Base-by-base conservation (phyloP, 768 basidiomycete species). In the Kwoniella pini region DNA sequence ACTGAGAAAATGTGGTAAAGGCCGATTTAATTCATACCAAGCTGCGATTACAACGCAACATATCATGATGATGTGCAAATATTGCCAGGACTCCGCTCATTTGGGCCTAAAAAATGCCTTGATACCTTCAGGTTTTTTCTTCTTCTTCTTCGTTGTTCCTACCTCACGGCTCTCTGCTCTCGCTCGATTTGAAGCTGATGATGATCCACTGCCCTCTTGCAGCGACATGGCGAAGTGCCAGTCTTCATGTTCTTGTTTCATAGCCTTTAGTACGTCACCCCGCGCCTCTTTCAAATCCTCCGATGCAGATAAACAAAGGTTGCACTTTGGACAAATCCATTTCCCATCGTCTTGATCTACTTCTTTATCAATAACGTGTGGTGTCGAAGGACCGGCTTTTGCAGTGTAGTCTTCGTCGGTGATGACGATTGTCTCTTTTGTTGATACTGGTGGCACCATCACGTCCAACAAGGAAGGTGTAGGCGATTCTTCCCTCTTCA, bases 171-270 rank as follows among this genome's bases (percentile, higher is more conserved):
- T 42, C 38, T 2, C 17, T 46, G 21, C 40, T 42, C 5, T 39
- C 22, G 24, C 12, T 12, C 13, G 24, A 28, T 28, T 59, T 12
- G 39, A 19, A 5, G 12, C 55, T 26, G 28, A 28, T 27, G 0
- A 28, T 19, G 45, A 36, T n/a, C 56, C 33, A 43, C 66, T 59
- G n/a, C 51, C 80, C 24, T 82, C 82, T 21, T 87, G 83, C 51
- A 97, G 74, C 56, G 90, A 88, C 69, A 86, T 82, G 1, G 94
- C 93, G 67, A 91, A 86, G 77, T 97, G 94, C 76, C 85, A 96
- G 78, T 96, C 94, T 33, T 85, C 83, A 68, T 97, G 94, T 72
- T 96, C 94, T 36, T 66, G 73, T 54, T 72, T 73, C n/a, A 76
- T 63, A 40, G 46, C 60, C 13, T 44, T 42, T 46, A 80, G 50